These are phyloP conservation scores for Panaeolus cyanescens DNA, from an alignment of 768 basidiomycete species.

Conservation along the genomic window DNA sequence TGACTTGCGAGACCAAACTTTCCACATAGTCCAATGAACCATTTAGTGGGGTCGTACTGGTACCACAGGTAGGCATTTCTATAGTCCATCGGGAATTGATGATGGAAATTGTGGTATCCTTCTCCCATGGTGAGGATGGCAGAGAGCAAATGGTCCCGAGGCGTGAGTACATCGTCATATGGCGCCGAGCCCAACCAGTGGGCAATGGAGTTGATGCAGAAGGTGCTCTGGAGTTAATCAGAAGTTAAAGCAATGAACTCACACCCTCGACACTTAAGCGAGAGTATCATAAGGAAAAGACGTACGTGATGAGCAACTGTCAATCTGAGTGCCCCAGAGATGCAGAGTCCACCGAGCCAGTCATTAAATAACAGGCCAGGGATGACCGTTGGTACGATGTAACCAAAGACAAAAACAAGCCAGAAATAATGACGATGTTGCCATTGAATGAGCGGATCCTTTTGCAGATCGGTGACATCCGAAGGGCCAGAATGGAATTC, in stretches of 20 bases:
- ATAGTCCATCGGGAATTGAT: slow-evolving; percentile 89
- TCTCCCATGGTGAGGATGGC: slow-evolving; percentile 86
- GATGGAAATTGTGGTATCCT: slow-evolving; percentile 90
- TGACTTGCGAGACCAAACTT: slow-evolving; percentile 74
- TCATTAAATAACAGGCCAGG: slow-evolving; percentile 76
- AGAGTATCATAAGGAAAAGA: slow-evolving; percentile 18
- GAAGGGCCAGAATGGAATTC: slow-evolving; percentile 68
- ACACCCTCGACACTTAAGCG: slow-evolving; percentile 3
- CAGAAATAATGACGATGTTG: slow-evolving; percentile 76
- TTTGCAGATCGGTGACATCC: slow-evolving; percentile 72
- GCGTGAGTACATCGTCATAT: slow-evolving; percentile 79
- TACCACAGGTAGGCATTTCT: slow-evolving; percentile 80
- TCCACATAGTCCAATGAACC: slow-evolving; percentile 81
- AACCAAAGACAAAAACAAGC: slow-evolving; percentile 68
- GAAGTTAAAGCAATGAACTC: slow-evolving; percentile 4
- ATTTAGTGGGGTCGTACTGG: slow-evolving; percentile 93
- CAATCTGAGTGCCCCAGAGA: slow-evolving; percentile 70
- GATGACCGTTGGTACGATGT: slow-evolving; percentile 64
- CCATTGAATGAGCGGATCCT: slow-evolving; percentile 72
- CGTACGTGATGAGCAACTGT: slow-evolving; percentile 81
- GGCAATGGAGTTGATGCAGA: slow-evolving; percentile 88
- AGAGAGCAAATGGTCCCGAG: slow-evolving; percentile 79
- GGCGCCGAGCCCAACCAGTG: slow-evolving; percentile 82
- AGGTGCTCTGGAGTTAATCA: slow-evolving; percentile 59
- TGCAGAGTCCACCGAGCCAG: slow-evolving; percentile 77